Base-by-base conservation (phyloP, 2,329 filamentous ascomycete genomes). In the Fusarium compactum region DNA sequence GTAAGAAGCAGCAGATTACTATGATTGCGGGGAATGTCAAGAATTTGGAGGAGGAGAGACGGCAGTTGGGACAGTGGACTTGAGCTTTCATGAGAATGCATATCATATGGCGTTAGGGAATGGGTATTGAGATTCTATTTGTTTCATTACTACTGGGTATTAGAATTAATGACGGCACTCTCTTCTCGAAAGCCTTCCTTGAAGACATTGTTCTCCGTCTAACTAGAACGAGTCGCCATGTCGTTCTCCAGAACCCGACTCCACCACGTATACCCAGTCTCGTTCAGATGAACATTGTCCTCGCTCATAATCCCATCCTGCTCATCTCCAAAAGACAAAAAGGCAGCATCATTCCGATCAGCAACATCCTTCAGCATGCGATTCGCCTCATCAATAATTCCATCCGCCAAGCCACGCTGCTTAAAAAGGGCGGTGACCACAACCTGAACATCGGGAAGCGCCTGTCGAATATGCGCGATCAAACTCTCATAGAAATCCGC, bases 241-340 rank as follows among this genome's bases (percentile, higher is more conserved):
- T 66, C 62, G 5, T 32, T 44, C 12, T 30, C 25, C 9, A 66
- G 29, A 1, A 66, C 8, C 2, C 29, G n/a, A 1, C 54, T 54
- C 62, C 63, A 66, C 24, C 40, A 34, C 7, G 15, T 3, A 9
- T 65, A 65, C 4, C 62, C 62, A 11, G 15, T 22, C 6, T 20
- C 4, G 5, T 65, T 65, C 34, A 65, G n/a, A 15, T 65, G 62
- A 20, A 66, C 47, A 20, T 61, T 44, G 10, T 65, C 62, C 1
- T 54, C 6, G 8, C 54, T 45, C 62, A 65, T 60, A 0, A 65
- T 66, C 0, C 54, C 62, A 4, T 20, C 15, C 18, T 65, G 62
- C 0, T 61, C 43, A 22, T 43, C 24, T 2, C 48, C 55, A 6
- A 55, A 66, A 1, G 62, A 22, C 2, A 53, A 41, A 4, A 14